Percentiles rank a stretch among this genome's conserved stretches.
Evolutionary conservation across 2,329 filamentous ascomycete species (phyloP).

Genomic region (Pestalotiopsis sp.): DNA sequence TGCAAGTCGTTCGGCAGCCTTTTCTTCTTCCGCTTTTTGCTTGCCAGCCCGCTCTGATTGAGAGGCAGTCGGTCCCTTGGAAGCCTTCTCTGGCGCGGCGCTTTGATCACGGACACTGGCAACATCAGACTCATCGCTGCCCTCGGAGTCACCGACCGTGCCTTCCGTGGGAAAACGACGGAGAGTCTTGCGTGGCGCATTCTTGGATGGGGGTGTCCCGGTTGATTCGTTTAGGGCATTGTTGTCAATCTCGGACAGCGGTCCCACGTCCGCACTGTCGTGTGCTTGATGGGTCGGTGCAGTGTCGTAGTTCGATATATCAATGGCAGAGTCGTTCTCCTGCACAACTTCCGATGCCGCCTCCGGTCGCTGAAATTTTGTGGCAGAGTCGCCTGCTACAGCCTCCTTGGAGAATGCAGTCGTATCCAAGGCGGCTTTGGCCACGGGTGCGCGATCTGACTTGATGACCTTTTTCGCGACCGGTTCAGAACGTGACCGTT

Average conservation of each 20-base stretch:
- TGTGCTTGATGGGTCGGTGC: constrained; percentile 38
- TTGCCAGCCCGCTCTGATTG: constrained; percentile 17
- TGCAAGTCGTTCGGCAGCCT: constrained; percentile 12
- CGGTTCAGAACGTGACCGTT: constrained; percentile 22
- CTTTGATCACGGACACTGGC: constrained; percentile 2
- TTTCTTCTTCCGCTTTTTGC: constrained; percentile 16
- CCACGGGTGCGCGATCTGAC: constrained; percentile 16
- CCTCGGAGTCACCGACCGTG: constrained; percentile 46
- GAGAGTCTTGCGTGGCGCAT: constrained; percentile 25
- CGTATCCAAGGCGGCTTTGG: constrained; percentile 36
- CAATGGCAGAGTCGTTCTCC: constrained; percentile 15
- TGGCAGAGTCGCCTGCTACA: neutral
- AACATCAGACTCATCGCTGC: constrained; percentile 27
- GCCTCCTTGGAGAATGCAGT: constrained; percentile 37
- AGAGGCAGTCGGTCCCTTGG: neutral
- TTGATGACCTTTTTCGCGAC: constrained; percentile 16
- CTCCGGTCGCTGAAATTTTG: neutral
- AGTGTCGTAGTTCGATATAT: constrained; percentile 37
- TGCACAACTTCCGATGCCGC: constrained; percentile 11
- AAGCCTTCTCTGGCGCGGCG: neutral
- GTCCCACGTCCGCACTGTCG: constrained; percentile 24
- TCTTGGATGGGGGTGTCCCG: constrained; percentile 30
- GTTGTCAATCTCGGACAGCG: constrained; percentile 41
- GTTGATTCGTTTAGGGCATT: constrained; percentile 42
- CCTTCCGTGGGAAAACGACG: constrained; percentile 33